phyloP scores from a whole-genome alignment of 2,329 filamentous ascomycete genomes.

The Botryosphaeria dothidea region DNA sequence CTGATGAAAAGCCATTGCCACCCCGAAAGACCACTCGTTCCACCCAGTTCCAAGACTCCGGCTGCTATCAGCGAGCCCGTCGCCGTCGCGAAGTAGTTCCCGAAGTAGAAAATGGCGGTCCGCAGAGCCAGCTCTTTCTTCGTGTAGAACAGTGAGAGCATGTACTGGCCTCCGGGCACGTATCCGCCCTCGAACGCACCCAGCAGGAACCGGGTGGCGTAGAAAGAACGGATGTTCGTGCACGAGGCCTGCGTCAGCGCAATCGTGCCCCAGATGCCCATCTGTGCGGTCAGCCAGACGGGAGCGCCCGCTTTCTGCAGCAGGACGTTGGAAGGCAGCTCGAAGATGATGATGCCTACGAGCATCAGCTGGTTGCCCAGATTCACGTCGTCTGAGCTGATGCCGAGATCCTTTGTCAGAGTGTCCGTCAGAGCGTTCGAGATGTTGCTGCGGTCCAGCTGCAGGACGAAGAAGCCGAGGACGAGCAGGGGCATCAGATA shows the following conservation, averaged over 20 bases:
- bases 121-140: slow-evolving; percentile 20
- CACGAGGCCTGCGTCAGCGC: slow-evolving; percentile 33
- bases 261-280: slow-evolving; percentile 37
- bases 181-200: slow-evolving; percentile 19
- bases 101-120: slow-evolving; percentile 20
- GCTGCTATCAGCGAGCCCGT: slow-evolving; percentile 19
- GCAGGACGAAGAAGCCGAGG: no score
- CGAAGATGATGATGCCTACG: slow-evolving; percentile 30
- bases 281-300: slow-evolving; percentile 33
- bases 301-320: slow-evolving; percentile 31
- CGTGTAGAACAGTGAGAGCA: slow-evolving; percentile 23
- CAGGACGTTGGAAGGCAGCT: slow-evolving; percentile 13
- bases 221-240: slow-evolving; percentile 4
- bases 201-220: slow-evolving; percentile 19
- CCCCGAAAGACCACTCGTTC: background rate
- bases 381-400: slow-evolving; percentile 31
- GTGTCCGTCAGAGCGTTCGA: slow-evolving; percentile 35
- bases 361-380: slow-evolving; percentile 34
- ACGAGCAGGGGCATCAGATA: no score
- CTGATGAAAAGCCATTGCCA: slow-evolving; percentile 10
- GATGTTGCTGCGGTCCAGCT: slow-evolving; percentile 37
- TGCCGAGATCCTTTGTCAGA: slow-evolving; percentile 30
- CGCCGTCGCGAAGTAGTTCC: slow-evolving; percentile 14
- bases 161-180: slow-evolving; percentile 21
- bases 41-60: slow-evolving; percentile 27